Conservation (phyloP, 176 grass and related monocot genomes). For the barley (Hordeum vulgare) region DNA sequence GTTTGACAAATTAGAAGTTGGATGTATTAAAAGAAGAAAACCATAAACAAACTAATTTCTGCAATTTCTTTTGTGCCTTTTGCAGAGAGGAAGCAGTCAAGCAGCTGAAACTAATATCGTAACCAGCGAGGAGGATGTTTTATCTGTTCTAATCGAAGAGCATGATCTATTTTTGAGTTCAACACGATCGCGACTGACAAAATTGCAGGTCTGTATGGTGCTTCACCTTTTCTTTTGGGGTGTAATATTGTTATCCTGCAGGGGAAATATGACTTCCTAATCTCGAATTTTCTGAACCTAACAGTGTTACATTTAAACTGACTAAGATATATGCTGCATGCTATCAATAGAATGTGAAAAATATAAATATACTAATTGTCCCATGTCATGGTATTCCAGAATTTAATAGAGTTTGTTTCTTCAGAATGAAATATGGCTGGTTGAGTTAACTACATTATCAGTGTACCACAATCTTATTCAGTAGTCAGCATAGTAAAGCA, state of each 20-base stretch:
- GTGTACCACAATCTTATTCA: neutral
- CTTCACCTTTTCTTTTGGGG: neutral
- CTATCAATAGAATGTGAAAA: neutral
- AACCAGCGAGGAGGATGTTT: constrained; percentile 67
- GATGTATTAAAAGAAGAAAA: neutral
- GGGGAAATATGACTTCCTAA: neutral
- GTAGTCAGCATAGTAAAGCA: neutral
- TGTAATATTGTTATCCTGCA: neutral
- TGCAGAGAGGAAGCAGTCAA: constrained; percentile 55
- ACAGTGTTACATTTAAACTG: neutral
- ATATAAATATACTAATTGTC: neutral
- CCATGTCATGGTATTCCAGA: neutral
- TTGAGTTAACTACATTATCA: neutral
- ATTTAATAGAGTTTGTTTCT: neutral
- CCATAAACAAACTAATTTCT: neutral
- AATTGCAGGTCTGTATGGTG: constrained; percentile 61
- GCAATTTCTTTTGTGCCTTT: constrained; percentile 5
- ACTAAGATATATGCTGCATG: neutral
- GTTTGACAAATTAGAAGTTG: neutral
- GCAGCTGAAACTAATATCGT: constrained; percentile 48
- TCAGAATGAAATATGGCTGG: neutral
- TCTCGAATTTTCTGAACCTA: neutral
- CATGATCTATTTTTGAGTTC: constrained; percentile 75
- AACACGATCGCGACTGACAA: constrained; percentile 68
- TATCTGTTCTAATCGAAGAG: constrained; percentile 64